Evolutionary conservation across 768 basidiomycete genomes (phyloP), one percentile per base, ranked within the genome.

Genomic region (Inosperma sp.): DNA sequence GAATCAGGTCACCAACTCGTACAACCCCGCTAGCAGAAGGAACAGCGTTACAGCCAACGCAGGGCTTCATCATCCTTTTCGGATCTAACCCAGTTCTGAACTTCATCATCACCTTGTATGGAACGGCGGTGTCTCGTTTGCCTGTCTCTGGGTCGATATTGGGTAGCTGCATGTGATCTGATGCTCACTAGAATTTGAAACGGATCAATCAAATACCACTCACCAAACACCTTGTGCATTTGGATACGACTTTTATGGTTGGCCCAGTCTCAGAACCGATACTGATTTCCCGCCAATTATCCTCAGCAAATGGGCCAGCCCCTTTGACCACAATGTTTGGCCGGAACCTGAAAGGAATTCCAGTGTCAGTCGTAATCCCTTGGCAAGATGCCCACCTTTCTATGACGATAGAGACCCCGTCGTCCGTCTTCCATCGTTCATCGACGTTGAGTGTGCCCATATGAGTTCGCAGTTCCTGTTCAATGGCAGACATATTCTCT

Each of bases 291-390:
- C 80, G 77, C 78, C 85, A 81, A 30, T 71, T 63, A 57, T 91
- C 88, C 62, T 91, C 88, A 8, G 79, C 76, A 62, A 87, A 91
- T 4, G 87, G 78, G 3, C 74, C 75, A 2, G 78, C 83, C 14
- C 88, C 88, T 48, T 68, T 69, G 56, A 89, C 63, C 6, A 89
- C 76, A 44, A 91, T 81, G 60, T 90, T 91, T 0, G 88, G 87
- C 43, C 88, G 70, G 69, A 88, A 91, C 59, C 87, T 88, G 57
- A 17, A 8, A 14, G 19, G n/a, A 41, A 37, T n/a, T 21, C 42
- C 40, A 51, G 42, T 39, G 41, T 27, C 42, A 51, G 43, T 41
- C 39, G 39, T 12, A 23, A 41, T 22, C 25, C 34, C 25, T 22
- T 39, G 26, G 17, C 12, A 52, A 48, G 39, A 22, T 36, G 23